Conservation (phyloP, 2,329 filamentous ascomycete genomes). For the Paraphaeosphaeria sporulosa region DNA sequence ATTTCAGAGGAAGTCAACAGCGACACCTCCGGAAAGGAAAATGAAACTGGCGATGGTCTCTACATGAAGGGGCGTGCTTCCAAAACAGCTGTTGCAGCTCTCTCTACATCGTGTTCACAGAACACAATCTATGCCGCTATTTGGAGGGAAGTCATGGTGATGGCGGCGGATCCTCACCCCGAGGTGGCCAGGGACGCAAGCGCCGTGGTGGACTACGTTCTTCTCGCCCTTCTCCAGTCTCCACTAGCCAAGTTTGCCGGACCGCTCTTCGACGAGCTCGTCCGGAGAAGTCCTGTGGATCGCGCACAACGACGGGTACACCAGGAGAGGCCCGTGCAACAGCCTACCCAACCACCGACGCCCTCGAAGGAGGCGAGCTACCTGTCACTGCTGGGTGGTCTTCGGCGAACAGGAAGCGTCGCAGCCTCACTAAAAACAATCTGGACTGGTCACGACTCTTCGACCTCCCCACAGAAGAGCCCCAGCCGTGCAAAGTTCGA, state of each 20-base stretch:
- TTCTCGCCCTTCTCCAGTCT: constrained; percentile 79
- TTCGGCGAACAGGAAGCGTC: constrained; percentile 70
- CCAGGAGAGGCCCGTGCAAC: constrained; percentile 48
- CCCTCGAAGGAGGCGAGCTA: constrained; percentile 67
- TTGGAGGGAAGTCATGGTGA: constrained; percentile 90
- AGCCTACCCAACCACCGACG: constrained; percentile 57
- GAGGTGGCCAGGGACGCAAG: constrained; percentile 88
- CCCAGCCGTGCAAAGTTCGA: constrained; percentile 58
- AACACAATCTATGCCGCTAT: constrained; percentile 92
- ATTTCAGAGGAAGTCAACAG: constrained; percentile 75
- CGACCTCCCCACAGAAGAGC: constrained; percentile 37
- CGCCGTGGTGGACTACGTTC: constrained; percentile 85
- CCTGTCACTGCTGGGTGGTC: constrained; percentile 60
- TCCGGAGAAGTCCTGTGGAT: constrained; percentile 52
- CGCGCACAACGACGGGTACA: constrained; percentile 51
- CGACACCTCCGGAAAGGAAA: constrained; percentile 19
- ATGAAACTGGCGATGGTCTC: constrained; percentile 36
- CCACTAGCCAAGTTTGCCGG: constrained; percentile 75
- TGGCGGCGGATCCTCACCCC: constrained; percentile 93
- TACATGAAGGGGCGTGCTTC: constrained; percentile 39
- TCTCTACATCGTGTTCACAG: constrained; percentile 61
- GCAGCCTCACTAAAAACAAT: constrained; percentile 70
- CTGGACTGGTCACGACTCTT: constrained; percentile 52
- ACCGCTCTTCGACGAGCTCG: constrained; percentile 75
- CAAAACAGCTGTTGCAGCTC: constrained; percentile 15